Evolutionary conservation across 1,284 basidiomycete genomes (phyloP), one percentile per base, ranked within the genome.

Genomic region (Cryptococcus sp.): DNA sequence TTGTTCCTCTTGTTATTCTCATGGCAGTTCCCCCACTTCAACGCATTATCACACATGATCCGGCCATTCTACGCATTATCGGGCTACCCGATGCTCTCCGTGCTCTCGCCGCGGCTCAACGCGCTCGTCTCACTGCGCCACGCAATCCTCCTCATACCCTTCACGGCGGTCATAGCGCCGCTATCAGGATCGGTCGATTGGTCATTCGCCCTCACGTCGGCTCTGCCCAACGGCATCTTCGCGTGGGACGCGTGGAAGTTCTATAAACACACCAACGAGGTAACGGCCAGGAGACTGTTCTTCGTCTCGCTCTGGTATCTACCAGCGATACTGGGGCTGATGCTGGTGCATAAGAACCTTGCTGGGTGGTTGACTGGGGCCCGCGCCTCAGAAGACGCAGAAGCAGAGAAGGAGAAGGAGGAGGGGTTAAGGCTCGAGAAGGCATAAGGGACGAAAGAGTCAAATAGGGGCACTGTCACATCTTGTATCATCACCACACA

Each of bases 11-110:
- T 97, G 52, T 84, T 98, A 15, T 99, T 88, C 80, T 90, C 89
- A 59, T 99, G 96, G 96, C 96, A 99, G 75, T 99, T 99, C 78
- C 95, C 96, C 19, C 96, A 99, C 78, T 99, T 99, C 81, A 98
- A 96, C 79, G 81, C 92, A 1, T 83, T 99, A n/a, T 87, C 93
- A 3, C 86, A 97, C 78, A 83, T 93, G 50, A 85, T 96, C 15
- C 86, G 93, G 25, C 86, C 85, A 17, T 89, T 90, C 38, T 99
- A 99, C 78, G 92, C 95, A 0, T 86, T 92, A 70, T 92, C 90
- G 5, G 95, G 94, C 17, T 99, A 96, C 75, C 85, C 85, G 44
- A 99, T 99, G 96, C 86, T 98, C 40, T 86, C 88, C 23, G 89
- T 93, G 56, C 81, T 91, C 47, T 83, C 87, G 46, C 92, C 95